Evolutionary conservation across 108 stramenopile genomes (phyloP).

Genomic region (Nitzschia sp.): DNA sequence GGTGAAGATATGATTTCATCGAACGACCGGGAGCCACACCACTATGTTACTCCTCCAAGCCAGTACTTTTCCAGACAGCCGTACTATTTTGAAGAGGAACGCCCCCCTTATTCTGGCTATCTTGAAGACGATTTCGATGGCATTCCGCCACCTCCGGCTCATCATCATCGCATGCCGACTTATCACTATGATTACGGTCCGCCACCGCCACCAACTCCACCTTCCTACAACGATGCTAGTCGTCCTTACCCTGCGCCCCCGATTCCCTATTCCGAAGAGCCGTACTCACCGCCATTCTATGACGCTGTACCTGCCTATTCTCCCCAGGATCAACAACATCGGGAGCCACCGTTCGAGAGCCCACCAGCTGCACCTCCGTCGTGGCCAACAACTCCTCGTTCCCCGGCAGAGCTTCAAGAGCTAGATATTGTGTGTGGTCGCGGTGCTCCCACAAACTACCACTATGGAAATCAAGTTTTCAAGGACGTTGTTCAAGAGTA

Average conservation of each 20-base stretch:
- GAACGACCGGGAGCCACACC: neutral
- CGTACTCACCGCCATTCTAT: neutral
- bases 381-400: neutral
- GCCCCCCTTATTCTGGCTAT: constrained; percentile 6
- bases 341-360: neutral
- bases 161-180: too few species aligned
- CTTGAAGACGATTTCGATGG: constrained; percentile 8
- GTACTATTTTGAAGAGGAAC: constrained; percentile 1
- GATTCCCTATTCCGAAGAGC: neutral
- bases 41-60: neutral
- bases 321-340: neutral
- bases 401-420: constrained; percentile 19
- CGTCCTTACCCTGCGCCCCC: neutral
- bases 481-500: constrained; percentile 28
- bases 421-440: constrained; percentile 49
- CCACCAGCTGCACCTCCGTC: neutral
- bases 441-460: constrained; percentile 45
- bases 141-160: constrained; percentile 1
- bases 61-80: neutral
- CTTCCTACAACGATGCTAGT: neutral
- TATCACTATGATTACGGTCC: neutral
- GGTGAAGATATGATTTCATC: neutral
- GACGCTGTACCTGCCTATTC: neutral
- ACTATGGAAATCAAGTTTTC: constrained; percentile 47
- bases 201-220: constrained; percentile 3